A percentile compares a stretch with the other conserved stretches of the same genome.
These are phyloP conservation scores for Pleurotus pulmonarius DNA, from an alignment of 768 basidiomycete species.

Conservation along the genomic window DNA sequence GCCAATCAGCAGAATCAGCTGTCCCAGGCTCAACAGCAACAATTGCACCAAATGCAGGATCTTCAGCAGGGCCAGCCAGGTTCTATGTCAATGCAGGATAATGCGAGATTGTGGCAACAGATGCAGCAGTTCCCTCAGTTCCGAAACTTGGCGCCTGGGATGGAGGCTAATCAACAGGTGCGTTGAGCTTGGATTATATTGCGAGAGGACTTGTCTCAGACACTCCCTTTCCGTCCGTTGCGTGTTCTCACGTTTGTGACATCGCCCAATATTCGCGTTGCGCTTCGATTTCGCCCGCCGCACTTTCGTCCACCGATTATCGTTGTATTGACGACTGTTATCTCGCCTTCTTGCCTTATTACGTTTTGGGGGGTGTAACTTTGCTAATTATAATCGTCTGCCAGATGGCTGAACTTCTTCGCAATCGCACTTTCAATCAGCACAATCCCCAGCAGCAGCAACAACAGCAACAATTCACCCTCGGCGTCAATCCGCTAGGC, in stretches of 20 bases:
- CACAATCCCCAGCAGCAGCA: constrained; percentile 24
- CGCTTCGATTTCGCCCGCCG: constrained; percentile 8
- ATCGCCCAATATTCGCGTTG: neutral
- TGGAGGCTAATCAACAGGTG: constrained; percentile 41
- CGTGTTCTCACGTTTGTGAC: constrained; percentile 1
- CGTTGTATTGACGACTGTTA: constrained; percentile 19
- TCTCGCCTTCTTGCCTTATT: constrained; percentile 9
- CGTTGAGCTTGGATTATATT: constrained; percentile 23
- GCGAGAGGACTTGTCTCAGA: neutral
- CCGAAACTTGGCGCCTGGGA: constrained; percentile 37
- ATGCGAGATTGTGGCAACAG: constrained; percentile 55
- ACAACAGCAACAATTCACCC: constrained; percentile 41
- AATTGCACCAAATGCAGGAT: constrained; percentile 41
- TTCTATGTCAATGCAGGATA: constrained; percentile 41
- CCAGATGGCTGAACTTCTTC: constrained; percentile 26
- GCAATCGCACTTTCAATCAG: constrained; percentile 17
- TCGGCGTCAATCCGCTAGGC: constrained; percentile 34
- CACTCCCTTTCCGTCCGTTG: neutral
- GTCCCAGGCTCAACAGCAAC: constrained; percentile 34
- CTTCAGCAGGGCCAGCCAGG: constrained; percentile 35
- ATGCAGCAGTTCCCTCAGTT: constrained; percentile 44
- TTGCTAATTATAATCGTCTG: constrained; percentile 5
- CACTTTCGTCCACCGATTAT: constrained; percentile 6
- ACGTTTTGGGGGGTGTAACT: constrained; percentile 7
- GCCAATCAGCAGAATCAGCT: constrained; percentile 33